A percentile compares a stretch with the other conserved stretches of the same genome.
Evolutionary conservation across 345 rosid genomes (phyloP).

Genomic region (Bruguiera sexangula): DNA sequence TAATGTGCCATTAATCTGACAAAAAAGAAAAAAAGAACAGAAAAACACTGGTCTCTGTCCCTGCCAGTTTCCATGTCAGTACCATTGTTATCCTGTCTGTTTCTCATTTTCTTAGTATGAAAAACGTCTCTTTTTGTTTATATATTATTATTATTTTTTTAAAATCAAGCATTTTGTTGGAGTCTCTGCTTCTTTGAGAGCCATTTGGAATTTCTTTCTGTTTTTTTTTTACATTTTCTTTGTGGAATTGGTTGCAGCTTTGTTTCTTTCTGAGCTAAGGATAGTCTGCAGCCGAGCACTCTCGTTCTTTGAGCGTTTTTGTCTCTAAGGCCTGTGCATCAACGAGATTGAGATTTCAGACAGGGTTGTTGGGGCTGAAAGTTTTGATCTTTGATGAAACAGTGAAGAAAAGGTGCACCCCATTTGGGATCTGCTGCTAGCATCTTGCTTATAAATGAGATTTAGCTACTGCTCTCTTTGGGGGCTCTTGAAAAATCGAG

Average conservation of each 20-base stretch:
- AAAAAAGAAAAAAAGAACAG: neutral
- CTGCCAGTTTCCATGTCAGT: slow-evolving; percentile 27
- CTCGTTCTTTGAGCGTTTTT: neutral
- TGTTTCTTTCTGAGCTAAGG: slow-evolving; percentile 2
- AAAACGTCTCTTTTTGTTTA: neutral
- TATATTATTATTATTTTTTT: no score
- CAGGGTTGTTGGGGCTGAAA: neutral
- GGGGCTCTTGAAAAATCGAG: neutral
- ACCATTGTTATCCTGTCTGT: slow-evolving; percentile 7
- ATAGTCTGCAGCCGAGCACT: slow-evolving; percentile 5
- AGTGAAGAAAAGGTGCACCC: no score
- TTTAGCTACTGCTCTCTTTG: neutral
- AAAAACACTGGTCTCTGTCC: neutral
- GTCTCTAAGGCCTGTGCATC: neutral
- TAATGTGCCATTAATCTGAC: neutral
- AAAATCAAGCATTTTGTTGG: neutral
- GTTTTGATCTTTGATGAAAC: neutral
- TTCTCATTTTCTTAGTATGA: neutral
- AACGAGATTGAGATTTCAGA: neutral
- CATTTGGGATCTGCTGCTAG: neutral
- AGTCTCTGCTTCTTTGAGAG: neutral
- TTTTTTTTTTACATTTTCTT: neutral
- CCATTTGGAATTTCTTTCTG: neutral
- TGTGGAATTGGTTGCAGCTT: slow-evolving; percentile 8
- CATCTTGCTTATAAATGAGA: neutral